Evolutionary conservation across 1,284 basidiomycete species (phyloP).

Genomic region (Leccinum pallidistipes): DNA sequence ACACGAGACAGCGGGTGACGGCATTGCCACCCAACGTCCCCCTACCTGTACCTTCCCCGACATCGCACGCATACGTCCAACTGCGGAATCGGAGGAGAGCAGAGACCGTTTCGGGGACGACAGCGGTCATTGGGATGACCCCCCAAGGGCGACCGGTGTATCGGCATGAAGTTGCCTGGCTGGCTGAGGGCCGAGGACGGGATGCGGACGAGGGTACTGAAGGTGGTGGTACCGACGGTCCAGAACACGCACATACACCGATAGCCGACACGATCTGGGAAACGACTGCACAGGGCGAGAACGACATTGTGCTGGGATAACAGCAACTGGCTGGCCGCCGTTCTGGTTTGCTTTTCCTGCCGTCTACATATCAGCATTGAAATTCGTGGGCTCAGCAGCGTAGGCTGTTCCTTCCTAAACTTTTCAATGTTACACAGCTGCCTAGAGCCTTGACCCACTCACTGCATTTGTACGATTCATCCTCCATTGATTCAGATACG

Average conservation of each 20-base stretch:
- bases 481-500: constrained; percentile 2
- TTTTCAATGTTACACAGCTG: constrained; percentile 2
- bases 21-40: constrained; percentile 31
- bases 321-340: neutral
- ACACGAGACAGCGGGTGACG: constrained; percentile 29
- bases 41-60: constrained; percentile 27
- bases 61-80: constrained; percentile 21
- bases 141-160: constrained; percentile 32
- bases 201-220: constrained; percentile 23
- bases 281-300: constrained; percentile 27
- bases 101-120: constrained; percentile 41
- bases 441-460: constrained; percentile 2
- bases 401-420: constrained; percentile 4
- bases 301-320: constrained; percentile 36
- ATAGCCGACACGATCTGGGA: constrained; percentile 32
- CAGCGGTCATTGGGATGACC: constrained; percentile 32
- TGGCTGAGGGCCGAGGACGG: constrained; percentile 22
- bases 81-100: constrained; percentile 36
- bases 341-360: constrained; percentile 7
- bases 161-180: constrained; percentile 31
- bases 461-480: constrained; percentile 12
- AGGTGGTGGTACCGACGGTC: constrained; percentile 15
- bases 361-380: constrained; percentile 3
- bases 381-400: constrained; percentile 7
- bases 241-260: constrained; percentile 21